Base-by-base conservation (phyloP, 2,329 filamentous ascomycete species). In the Rhinocladiella similis region DNA sequence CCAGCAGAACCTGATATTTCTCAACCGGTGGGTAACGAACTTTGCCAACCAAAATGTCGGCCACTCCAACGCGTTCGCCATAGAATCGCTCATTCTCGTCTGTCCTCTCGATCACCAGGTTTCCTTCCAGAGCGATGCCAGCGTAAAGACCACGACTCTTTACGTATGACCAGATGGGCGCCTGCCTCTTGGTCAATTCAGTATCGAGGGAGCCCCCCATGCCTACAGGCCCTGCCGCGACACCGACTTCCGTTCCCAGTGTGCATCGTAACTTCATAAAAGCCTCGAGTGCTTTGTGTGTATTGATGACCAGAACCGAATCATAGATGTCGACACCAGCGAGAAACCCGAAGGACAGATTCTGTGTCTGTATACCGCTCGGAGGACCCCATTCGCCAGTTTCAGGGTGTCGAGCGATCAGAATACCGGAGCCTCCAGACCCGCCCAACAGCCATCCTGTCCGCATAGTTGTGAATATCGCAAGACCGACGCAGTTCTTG, bases 251-350 rank as follows among this genome's bases (percentile, higher is more conserved):
- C 45, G 88, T 86, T 5, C 92, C 92, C 2, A 97, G 77, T 0
- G 89, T 94, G 53, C 91, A 85, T 51, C 88, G 83, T 3, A 93
- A 77, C 56, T 86, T 87, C 35, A 89, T 91, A 69, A 97, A 95
- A 1, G 89, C 85, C 63, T 96, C 89, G 46, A 97, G 77, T 5
- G 91, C 91, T 54, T 90, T 83, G 45, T 89, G 84, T 43, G 89
- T 91, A 75, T 96, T 97, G 69, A 97, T 92, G 35, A 97, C 89
- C 7, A 97, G 82, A 13, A 97, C 89, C 68, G 92, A 96, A 71
- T 97, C 93, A 77, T 97, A 97, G 29, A 97, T 91, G 69, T 97
- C 93, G 39, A 96, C 88, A 2, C 92, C 93, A 5, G 92, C 87
- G 51, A 96, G 83, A 68, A 97, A 97, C 35, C 91, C 93, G 33